Percentiles rank a stretch among this genome's conserved stretches.
phyloP scores from a whole-genome alignment of 306 rosid species.

The Cicer pinnatifidum region DNA sequence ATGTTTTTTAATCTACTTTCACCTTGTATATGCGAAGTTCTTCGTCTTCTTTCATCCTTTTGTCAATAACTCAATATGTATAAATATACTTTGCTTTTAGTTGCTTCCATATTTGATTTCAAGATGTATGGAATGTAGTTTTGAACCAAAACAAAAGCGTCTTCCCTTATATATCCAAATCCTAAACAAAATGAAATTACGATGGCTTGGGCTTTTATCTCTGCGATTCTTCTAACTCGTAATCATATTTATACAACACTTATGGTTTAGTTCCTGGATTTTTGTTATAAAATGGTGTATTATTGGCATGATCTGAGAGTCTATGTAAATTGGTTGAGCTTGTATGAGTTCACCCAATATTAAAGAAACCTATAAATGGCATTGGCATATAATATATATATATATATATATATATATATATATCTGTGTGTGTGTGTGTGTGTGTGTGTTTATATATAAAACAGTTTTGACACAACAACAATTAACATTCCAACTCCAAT shows the following conservation, averaged over 20 bases:
- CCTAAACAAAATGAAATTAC: not conserved
- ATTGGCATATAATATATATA: not conserved
- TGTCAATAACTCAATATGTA: not conserved
- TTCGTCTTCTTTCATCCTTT: not conserved
- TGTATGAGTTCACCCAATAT: not conserved
- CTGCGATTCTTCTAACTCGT: conserved; percentile 3
- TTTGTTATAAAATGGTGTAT: not conserved
- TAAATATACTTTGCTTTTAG: conserved; percentile 2
- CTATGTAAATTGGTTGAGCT: not conserved
- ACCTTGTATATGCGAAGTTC: not conserved
- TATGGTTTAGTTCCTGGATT: conserved; percentile 22
- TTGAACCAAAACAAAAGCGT: not conserved
- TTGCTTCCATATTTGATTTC: conserved; percentile 9
- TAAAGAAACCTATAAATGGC: not conserved
- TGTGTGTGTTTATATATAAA: not conserved
- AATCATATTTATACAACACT: conserved; percentile 1
- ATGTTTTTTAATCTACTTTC: conserved; percentile 27
- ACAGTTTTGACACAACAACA: not conserved
- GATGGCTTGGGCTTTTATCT: conserved; percentile 12
- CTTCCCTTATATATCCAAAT: conserved; percentile 8
- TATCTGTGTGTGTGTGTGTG: no score
- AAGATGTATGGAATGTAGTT: conserved; percentile 5
- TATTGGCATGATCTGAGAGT: not conserved
- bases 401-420: no score
- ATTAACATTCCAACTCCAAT: not conserved